Percentiles rank a stretch among this genome's conserved stretches.
phyloP scores from a whole-genome alignment of 805 yeast genomes.

The Candida nanaspora region DNA sequence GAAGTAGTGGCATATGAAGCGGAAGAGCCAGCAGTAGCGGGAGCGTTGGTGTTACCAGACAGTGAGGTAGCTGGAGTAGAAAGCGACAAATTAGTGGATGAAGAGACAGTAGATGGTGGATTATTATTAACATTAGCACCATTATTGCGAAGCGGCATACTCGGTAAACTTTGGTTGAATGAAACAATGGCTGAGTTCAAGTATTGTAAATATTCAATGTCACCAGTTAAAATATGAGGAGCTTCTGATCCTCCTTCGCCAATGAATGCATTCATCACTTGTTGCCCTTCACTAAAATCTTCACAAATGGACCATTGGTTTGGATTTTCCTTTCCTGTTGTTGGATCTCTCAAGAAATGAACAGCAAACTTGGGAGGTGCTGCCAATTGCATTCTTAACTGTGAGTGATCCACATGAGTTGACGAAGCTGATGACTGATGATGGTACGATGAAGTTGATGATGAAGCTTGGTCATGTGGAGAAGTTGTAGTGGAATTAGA shows the following conservation, averaged over 20 bases:
- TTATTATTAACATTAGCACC: too few species aligned
- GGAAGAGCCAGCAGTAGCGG: not conserved
- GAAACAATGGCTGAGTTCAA: conserved; percentile 25
- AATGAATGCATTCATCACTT: conserved; percentile 60
- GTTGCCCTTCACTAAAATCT: conserved; percentile 79
- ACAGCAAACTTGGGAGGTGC: conserved; percentile 77
- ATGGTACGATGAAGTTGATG: conserved; percentile 3
- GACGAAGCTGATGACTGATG: conserved; percentile 6
- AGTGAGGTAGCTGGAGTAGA: not conserved
- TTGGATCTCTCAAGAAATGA: conserved; percentile 51
- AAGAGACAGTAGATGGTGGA: conserved; percentile 3
- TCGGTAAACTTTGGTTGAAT: conserved; percentile 15
- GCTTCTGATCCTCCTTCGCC: conserved; percentile 51
- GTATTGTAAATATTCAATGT: conserved; percentile 25
- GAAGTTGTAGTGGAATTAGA: not conserved
- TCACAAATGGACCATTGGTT: conserved; percentile 79
- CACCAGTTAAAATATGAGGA: conserved; percentile 66
- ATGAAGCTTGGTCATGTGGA: conserved; percentile 14
- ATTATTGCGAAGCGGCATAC: conserved; percentile 2
- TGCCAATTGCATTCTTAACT: conserved; percentile 23
- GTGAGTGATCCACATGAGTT: conserved; percentile 15
- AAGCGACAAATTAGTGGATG: not conserved
- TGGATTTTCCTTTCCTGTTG: conserved; percentile 34
- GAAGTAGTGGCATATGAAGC: not conserved
- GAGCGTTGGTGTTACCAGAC: conserved; percentile 1